Percentiles rank a stretch among this genome's conserved stretches.
These are phyloP conservation scores for Massospora cicadina DNA, from an alignment of 371 early-diverging fungal genomes.

Conservation along the genomic window DNA sequence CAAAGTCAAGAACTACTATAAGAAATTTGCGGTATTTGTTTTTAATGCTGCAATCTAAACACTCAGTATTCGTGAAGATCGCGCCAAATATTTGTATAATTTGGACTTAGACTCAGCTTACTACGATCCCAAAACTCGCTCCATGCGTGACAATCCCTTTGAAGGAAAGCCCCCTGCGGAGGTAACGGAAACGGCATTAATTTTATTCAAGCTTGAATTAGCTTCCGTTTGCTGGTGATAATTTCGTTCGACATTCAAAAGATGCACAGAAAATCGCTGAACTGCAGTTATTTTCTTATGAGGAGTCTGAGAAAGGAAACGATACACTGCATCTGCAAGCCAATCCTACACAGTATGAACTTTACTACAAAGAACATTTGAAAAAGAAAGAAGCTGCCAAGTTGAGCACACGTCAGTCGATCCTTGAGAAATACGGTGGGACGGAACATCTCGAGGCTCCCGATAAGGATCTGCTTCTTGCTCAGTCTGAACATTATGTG, in stretches of 20 bases:
- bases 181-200: background rate
- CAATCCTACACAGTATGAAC: conserved; percentile 85
- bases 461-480: conserved; percentile 66
- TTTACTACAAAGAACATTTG: conserved; percentile 69
- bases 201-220: conserved; percentile 10
- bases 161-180: conserved; percentile 37
- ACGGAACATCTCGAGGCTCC: conserved; percentile 80
- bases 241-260: conserved; percentile 77
- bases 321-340: conserved; percentile 68
- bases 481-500: conserved; percentile 84
- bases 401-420: conserved; percentile 45
- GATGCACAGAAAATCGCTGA: conserved; percentile 63
- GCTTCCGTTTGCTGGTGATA: conserved; percentile 65
- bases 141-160: conserved; percentile 92
- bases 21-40: conserved; percentile 64
- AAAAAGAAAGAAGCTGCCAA: conserved; percentile 61
- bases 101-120: conserved; percentile 85
- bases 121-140: conserved; percentile 96
- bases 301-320: conserved; percentile 67
- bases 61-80: conserved; percentile 89
- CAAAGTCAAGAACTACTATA: conserved; percentile 83
- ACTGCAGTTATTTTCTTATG: conserved; percentile 83
- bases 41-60: background rate
- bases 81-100: conserved; percentile 91
- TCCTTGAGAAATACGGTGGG: conserved; percentile 84